Evolutionary conservation across 2,329 filamentous ascomycete species (phyloP), one percentile per base, ranked within the genome.

Genomic region (Helminthosporium solani): DNA sequence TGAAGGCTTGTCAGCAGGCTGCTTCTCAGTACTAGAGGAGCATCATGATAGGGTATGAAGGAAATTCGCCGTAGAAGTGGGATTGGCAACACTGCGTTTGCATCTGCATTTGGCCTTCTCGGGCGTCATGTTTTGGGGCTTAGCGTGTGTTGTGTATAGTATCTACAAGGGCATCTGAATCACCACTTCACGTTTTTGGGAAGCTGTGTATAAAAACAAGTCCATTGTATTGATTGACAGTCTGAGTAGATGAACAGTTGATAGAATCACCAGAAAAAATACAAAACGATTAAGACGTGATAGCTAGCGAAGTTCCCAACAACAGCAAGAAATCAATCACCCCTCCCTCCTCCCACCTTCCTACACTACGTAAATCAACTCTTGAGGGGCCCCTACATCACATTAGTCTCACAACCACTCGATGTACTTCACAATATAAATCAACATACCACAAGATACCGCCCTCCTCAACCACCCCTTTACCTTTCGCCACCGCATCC

Each of bases 1-100:
- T 99, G 33, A 78, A 78, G 73, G 75, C 75, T 15, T 78, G 75
- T 56, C 75, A 78, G 72, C 53, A 63, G 41, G 73, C 74, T 15
- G 73, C 75, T 45, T 63, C 64, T 35, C 73, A 73, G 66, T 78
- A 78, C 59, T 78, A 77, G 68, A 46, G 30, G 33, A 21, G 23
- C n/a, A n/a, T n/a, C n/a, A n/a, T 31, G 30, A 37, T 25, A 27
- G 35, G 35, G 23, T 9, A 38, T 3, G 18, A 6, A 11, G 7
- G 35, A 23, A 25, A 38, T 35, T 33, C 12, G 5, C 33, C 9
- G 15, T 5, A n/a, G 20, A n/a, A 20, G 18, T 20, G 34, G 18
- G 8, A 8, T 16, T 36, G 16, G 34, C 12, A 38, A 23, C 3
- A 16, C 16, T 11, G 18, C 19, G n/a, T 14, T n/a, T 31, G 14